phyloP scores from a whole-genome alignment of 1,139 yeast genomes.

The Suhomyces yuchorum region DNA sequence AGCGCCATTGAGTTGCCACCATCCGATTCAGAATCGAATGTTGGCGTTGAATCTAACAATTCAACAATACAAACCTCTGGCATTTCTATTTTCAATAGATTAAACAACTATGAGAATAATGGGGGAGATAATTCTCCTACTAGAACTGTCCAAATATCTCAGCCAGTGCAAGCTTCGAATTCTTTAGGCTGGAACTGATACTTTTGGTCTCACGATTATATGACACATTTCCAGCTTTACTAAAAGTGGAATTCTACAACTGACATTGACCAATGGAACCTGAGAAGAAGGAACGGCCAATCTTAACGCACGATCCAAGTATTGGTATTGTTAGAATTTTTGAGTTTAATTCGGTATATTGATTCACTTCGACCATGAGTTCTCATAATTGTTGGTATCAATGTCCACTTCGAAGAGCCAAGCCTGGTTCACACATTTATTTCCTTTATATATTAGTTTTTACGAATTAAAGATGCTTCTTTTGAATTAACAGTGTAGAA shows the following conservation, averaged over 20 bases:
- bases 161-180: conserved; percentile 49
- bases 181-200: conserved; percentile 44
- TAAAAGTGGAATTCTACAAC: neutral
- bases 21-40: conserved; percentile 44
- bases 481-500: no score
- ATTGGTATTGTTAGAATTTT: neutral
- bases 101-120: conserved; percentile 21
- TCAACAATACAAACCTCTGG: conserved; percentile 25
- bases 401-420: neutral
- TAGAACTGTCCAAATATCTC: conserved; percentile 39
- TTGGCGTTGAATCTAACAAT: conserved; percentile 29
- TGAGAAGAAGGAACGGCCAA: neutral
- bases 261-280: conserved; percentile 8
- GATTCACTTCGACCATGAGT: conserved; percentile 2
- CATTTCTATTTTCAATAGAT: conserved; percentile 36
- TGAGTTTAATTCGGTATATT: conserved; percentile 1
- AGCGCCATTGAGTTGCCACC: conserved; percentile 42
- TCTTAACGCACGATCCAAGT: conserved; percentile 3
- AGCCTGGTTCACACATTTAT: neutral
- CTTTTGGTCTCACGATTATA: conserved; percentile 2
- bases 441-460: conserved; percentile 3
- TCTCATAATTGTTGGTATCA: conserved; percentile 8
- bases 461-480: conserved; percentile 1
- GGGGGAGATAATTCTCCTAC: conserved; percentile 13
- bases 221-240: neutral